Evolutionary conservation across 176 grass and related monocot genomes (phyloP), one percentile per base, ranked within the genome.

Genomic region (Avena atlantica): DNA sequence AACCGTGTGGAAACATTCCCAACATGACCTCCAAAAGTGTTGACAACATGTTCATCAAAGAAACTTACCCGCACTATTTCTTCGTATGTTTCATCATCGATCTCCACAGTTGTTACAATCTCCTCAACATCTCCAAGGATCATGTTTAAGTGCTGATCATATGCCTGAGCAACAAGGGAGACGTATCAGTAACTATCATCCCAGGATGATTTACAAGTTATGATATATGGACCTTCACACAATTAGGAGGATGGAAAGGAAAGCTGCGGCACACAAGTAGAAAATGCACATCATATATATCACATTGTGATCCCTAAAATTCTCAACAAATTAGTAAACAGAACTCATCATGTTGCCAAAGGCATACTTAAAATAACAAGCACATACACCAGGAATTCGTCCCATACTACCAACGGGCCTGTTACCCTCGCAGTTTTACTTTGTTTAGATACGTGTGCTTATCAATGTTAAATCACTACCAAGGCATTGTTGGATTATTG

Each of bases 81-180:
- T 86, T 99, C 97, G 76, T 99, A 99, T 76, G 97, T 99, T 84
- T 99, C 97, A 83, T 99, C 97, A 40, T 97, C 97, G 11, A 99
- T 97, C 84, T 99, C 94, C 76, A 97, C 91, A 53, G 83, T 97
- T 83, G 94, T 97, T 70, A 99, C 91, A 17, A 94, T 86, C 92
- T 99, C 94, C 88, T 99, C 97, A 17, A 99, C 97, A 87, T 99
- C 97, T 79, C 97, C 97, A 83, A 99, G 92, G 58, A 99, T 99
- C 97, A 99, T 99, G 88, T 99, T 99, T 29, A 99, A 90, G 76
- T 97, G 97, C 57, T 99, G 97, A 90, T 99, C 97, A 42, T 99
- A 99, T 6, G 97, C 97, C 97, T 99, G 78, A 17, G 84, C 75
- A 89, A 81, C 61, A 70, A 47, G 3, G 64, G 64, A 34, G 5